A percentile compares a stretch with the other conserved stretches of the same genome.
These are phyloP conservation scores for Globisporangium cylindrosporum DNA, from an alignment of 352 stramenopile genomes.

Conservation along the genomic window DNA sequence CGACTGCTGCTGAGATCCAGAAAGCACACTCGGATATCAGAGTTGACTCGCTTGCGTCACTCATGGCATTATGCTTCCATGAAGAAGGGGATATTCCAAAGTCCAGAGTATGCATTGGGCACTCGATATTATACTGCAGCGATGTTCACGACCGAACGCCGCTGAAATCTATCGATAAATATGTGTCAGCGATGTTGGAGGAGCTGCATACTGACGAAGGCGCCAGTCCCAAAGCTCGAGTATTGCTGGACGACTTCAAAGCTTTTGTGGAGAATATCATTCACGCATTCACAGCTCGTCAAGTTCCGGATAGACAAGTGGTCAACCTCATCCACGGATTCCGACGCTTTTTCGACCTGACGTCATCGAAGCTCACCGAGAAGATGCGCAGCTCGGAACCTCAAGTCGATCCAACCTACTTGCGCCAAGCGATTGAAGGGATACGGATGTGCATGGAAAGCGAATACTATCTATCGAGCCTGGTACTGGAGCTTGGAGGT, in stretches of 20 bases:
- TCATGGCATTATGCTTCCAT: slow-evolving; percentile 55
- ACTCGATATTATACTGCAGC: slow-evolving; percentile 54
- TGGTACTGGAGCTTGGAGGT: slow-evolving; percentile 22
- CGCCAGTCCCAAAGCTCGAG: not conserved
- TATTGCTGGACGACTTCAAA: slow-evolving; percentile 23
- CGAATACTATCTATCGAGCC: slow-evolving; percentile 24
- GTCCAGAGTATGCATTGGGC: slow-evolving; percentile 38
- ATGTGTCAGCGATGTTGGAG: slow-evolving; percentile 41
- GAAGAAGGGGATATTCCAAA: slow-evolving; percentile 28
- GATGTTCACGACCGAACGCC: slow-evolving; percentile 26
- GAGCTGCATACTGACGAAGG: slow-evolving; percentile 21
- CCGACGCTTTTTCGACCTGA: slow-evolving; percentile 30
- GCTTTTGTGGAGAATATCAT: slow-evolving; percentile 34
- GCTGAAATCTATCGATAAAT: slow-evolving; percentile 42
- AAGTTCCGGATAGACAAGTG: slow-evolving; percentile 23
- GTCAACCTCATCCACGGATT: slow-evolving; percentile 27
- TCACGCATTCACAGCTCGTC: slow-evolving; percentile 37
- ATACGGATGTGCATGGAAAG: slow-evolving; percentile 12
- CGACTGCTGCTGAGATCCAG: slow-evolving; percentile 28
- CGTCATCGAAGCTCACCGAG: slow-evolving; percentile 22
- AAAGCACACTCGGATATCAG: slow-evolving; percentile 50
- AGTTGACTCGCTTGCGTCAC: slow-evolving; percentile 50
- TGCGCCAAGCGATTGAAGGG: not conserved
- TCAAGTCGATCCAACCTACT: not conserved
- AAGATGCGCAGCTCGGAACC: slow-evolving; percentile 16